Evolutionary conservation across 2,329 filamentous ascomycete genomes (phyloP), one percentile per base, ranked within the genome.

Genomic region (Trichoderma afroharzianum): DNA sequence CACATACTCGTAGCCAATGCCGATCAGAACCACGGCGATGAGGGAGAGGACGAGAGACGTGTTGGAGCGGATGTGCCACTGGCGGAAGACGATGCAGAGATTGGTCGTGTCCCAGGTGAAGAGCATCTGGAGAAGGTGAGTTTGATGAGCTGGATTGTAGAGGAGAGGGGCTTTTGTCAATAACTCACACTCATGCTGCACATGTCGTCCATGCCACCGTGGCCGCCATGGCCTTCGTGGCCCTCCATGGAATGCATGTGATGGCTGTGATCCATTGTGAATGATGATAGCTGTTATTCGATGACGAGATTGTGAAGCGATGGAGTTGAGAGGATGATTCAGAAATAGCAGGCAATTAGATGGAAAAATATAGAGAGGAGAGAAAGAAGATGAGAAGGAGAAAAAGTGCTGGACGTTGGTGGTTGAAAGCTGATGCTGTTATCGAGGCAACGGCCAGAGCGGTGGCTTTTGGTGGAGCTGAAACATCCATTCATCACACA

Each of bases 101-200:
- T 98, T 92, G 71, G 87, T 89, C 3, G 95, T 95, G 81, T 94
- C 90, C 95, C 95, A 99, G 73, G 94, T 98, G 85, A 99, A 99
- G 76, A 98, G 90, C 95, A 98, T 98, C 94, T 97, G 76, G 24
- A 28, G n/a, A 6, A 26, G 4, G 14, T 28, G 11, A 68, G 55
- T 26, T 26, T 39, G 30, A n/a, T 32, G 55, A 47, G 33, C 32
- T 39, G n/a, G 21, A 47, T 2, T 18, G 5, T 7, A 6, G n/a
- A n/a, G n/a, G n/a, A n/a, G n/a, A n/a, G n/a, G n/a, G n/a, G n/a
- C n/a, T n/a, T n/a, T n/a, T n/a, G n/a, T n/a, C n/a, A n/a, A n/a
- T n/a, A n/a, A n/a, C 62, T 36, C 84, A 95, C 95, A 82, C 95
- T 97, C 94, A 98, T 98, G 82, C 86, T 95, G 88, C 95, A 98